These are phyloP conservation scores for Plasmopara muralis DNA, from an alignment of 352 stramenopile species.

Conservation along the genomic window DNA sequence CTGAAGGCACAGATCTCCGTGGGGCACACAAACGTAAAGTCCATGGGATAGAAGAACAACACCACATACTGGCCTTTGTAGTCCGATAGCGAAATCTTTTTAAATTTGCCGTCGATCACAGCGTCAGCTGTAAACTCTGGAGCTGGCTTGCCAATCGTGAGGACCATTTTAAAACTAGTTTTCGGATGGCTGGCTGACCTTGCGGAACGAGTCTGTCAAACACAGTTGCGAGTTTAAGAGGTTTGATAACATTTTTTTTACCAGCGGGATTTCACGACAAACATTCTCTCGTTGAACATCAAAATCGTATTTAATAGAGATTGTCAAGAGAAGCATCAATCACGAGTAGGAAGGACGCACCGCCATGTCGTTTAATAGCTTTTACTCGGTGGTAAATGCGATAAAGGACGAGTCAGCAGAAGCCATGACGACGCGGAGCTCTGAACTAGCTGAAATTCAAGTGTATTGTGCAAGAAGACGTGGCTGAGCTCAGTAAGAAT, in stretches of 20 bases:
- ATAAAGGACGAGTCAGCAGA: constrained; percentile 59
- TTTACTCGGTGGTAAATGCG: constrained; percentile 40
- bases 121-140: constrained; percentile 66
- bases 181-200: too few species aligned
- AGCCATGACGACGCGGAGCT: constrained; percentile 60
- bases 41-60: constrained; percentile 91
- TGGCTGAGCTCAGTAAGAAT: constrained; percentile 49
- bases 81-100: constrained; percentile 72
- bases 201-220: too few species aligned
- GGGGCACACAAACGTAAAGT: constrained; percentile 90
- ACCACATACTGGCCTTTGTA: constrained; percentile 89
- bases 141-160: constrained; percentile 51
- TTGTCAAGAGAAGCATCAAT: constrained; percentile 4
- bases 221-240: too few species aligned
- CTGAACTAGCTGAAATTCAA: constrained; percentile 65
- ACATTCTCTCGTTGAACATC: too few species aligned
- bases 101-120: constrained; percentile 80
- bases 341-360: background rate
- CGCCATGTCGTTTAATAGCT: constrained; percentile 42
- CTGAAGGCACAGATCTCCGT: constrained; percentile 89
- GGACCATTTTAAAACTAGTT: constrained; percentile 29
- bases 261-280: too few species aligned
- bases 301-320: constrained; percentile 8
- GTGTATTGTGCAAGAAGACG: constrained; percentile 60
- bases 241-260: too few species aligned